Evolutionary conservation across 805 yeast genomes (phyloP), one percentile per base, ranked within the genome.

Genomic region (Cyberlindnera maritima): DNA sequence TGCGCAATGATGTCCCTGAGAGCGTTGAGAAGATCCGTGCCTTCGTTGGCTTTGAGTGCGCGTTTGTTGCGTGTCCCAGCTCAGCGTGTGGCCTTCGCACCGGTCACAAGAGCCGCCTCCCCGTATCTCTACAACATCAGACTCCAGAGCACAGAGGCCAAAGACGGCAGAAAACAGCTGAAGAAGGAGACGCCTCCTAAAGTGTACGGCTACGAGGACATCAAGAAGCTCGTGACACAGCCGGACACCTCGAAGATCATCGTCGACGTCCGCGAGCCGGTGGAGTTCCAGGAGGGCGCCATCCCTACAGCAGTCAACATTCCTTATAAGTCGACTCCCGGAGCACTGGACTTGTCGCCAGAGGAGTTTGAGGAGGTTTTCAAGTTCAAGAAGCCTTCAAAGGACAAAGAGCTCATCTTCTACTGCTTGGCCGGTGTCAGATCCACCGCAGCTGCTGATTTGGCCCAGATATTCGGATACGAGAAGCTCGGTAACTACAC

Each of bases 381-480:
- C 69, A 92, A 95, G 13, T 83, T 90, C 60, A 74, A 73, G 13
- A 92, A 92, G 70, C 99, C 99, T 3, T 57, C 69, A 7, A 66
- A 71, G 40, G 82, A 81, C 42, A 79, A 85, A 61, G 87, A 88
- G 55, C 72, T 92, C 62, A 78, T 92, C 36, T 91, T 92, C 68
- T 91, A 91, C 70, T 92, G 99, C 68, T 79, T 86, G 41, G 96
- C 87, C 9, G 99, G 99, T 47, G 86, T 90, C 39, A 82, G 99
- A 72, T 85, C 95, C 20, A 76, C 88, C 38, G 88, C 89, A 52
- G 91, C 97, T 36, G 96, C 89, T 63, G 96, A 88, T 62, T 74
- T 92, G 61, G 98, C 98, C 13, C 79, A 81, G 51, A 86, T 96
- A 20, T 88, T 84, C 67, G 98, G 97, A 11, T 92, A 92, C 68